Conservation (phyloP, 345 rosid species). For the Gossypium rotundifolium region DNA sequence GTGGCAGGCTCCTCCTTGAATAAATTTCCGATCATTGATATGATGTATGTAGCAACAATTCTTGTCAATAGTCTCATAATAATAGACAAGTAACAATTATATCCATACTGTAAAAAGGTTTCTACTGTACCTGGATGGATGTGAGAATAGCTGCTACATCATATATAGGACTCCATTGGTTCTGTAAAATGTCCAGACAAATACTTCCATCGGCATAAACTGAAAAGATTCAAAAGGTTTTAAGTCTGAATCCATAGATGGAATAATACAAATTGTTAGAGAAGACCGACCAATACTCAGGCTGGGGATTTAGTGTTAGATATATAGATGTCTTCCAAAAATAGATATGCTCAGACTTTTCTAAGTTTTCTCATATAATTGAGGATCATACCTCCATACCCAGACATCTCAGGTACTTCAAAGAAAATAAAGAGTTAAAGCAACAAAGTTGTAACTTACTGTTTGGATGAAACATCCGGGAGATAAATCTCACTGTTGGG, state of each 20-base stretch:
- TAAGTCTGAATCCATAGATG: neutral
- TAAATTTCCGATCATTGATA: no score
- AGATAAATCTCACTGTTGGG: conserved; percentile 71
- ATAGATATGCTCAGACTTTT: no score
- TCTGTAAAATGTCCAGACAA: conserved; percentile 76
- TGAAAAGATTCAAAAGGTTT: conserved; percentile 8
- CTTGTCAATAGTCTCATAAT: neutral
- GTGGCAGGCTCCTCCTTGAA: neutral
- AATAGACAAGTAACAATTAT: neutral
- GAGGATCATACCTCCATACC: no score
- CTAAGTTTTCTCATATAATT: no score
- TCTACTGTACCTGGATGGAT: conserved; percentile 60
- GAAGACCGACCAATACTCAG: neutral
- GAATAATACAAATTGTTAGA: neutral
- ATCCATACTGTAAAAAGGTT: neutral
- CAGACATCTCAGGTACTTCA: no score
- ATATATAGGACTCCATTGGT: conserved; percentile 81
- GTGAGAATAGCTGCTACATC: conserved; percentile 84
- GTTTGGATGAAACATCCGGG: conserved; percentile 81
- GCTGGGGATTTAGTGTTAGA: no score
- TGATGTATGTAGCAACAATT: neutral
- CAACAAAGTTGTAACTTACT: conserved; percentile 36
- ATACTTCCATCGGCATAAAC: conserved; percentile 87
- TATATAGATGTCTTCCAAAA: no score
- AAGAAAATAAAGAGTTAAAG: no score